Conservation (phyloP, 2,329 filamentous ascomycete species). For the Whalleya microplaca region DNA sequence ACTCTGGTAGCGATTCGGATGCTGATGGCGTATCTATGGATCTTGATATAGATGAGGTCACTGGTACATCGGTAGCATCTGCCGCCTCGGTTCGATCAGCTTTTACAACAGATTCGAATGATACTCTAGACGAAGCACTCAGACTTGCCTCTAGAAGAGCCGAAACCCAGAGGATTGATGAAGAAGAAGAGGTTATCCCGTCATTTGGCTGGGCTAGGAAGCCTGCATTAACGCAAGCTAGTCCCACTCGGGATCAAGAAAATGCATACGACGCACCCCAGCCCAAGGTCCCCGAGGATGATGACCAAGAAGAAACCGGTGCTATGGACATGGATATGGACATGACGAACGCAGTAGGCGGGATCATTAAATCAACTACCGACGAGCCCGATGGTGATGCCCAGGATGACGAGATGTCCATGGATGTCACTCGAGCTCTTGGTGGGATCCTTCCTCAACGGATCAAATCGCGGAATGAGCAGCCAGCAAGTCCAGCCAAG, state of each 20-base stretch:
- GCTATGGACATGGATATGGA: constrained; percentile 57
- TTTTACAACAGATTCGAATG: constrained; percentile 67
- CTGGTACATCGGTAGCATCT: constrained; percentile 68
- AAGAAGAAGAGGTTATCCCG: constrained; percentile 72
- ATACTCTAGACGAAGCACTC: constrained; percentile 76
- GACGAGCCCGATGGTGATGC: constrained; percentile 32
- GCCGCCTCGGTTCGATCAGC: constrained; percentile 56
- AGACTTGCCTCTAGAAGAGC: constrained; percentile 75
- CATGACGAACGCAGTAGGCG: constrained; percentile 58
- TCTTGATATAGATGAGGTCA: constrained; percentile 77
- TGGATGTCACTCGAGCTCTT: constrained; percentile 88
- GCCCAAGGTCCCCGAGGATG: constrained; percentile 33
- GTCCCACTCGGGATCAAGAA: constrained; percentile 47
- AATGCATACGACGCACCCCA: constrained; percentile 37
- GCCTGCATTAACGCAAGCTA: constrained; percentile 39
- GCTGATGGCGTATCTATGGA: constrained; percentile 79
- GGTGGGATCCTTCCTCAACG: constrained; percentile 72
- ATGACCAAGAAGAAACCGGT: constrained; percentile 22
- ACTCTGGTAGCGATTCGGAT: constrained; percentile 57
- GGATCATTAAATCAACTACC: constrained; percentile 46
- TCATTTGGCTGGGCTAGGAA: constrained; percentile 77
- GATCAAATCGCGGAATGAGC: constrained; percentile 31
- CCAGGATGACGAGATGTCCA: constrained; percentile 72
- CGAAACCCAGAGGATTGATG: constrained; percentile 70
- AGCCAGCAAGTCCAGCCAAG: constrained; percentile 26